A percentile compares a stretch with the other conserved stretches of the same genome.
Evolutionary conservation across 768 basidiomycete species (phyloP).

Genomic region (Baorangia bicolor): DNA sequence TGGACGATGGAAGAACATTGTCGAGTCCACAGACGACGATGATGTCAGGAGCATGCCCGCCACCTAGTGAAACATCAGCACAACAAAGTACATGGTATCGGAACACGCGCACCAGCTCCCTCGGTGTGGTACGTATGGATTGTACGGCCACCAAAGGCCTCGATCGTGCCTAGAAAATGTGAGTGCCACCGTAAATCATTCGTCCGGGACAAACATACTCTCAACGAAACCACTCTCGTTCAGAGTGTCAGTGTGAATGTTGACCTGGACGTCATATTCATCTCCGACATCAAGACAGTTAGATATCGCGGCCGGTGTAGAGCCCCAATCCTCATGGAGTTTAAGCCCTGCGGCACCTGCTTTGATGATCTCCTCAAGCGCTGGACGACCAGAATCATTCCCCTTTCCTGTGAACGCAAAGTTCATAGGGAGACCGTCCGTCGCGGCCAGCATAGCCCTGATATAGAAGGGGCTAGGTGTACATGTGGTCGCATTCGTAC

Average conservation of each 20-base stretch:
- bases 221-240: conserved; percentile 99
- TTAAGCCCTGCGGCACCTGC: conserved; percentile 91
- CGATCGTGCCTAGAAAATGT: conserved; percentile 66
- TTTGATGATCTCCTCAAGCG: conserved; percentile 75
- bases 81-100: neutral
- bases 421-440: conserved; percentile 87
- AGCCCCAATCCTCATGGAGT: conserved; percentile 97
- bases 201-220: conserved; percentile 47
- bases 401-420: conserved; percentile 97
- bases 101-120: conserved; percentile 68
- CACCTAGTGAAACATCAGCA: conserved; percentile 46
- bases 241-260: conserved; percentile 96
- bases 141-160: conserved; percentile 84
- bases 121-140: conserved; percentile 98
- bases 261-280: conserved; percentile 89
- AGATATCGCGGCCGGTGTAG: conserved; percentile 78
- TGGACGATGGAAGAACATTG: conserved; percentile 94
- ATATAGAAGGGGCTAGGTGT: conserved; percentile 91
- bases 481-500: conserved; percentile 89
- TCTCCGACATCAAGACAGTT: conserved; percentile 81
- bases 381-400: conserved; percentile 76
- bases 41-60: conserved; percentile 97
- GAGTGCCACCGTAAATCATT: neutral
- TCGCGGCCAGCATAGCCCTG: conserved; percentile 86
- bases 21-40: conserved; percentile 90